Conservation (phyloP, 1,284 basidiomycete species). For the Schizophyllum commune region DNA sequence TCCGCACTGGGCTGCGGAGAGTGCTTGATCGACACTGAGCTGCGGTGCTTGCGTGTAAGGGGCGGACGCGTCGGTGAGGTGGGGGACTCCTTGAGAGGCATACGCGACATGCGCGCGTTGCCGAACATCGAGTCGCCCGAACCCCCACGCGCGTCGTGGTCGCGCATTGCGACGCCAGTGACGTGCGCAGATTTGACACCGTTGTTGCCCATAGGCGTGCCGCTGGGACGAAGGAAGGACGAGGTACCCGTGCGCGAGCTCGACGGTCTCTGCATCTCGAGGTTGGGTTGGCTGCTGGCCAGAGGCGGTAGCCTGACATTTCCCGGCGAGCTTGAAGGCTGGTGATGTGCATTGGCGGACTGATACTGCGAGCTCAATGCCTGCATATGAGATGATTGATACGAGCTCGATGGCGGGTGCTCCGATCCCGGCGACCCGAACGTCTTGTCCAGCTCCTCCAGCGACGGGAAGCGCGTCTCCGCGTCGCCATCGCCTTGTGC, state of each 20-base stretch:
- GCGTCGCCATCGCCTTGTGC: constrained; percentile 36
- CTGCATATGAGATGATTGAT: constrained; percentile 14
- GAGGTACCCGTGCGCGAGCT: constrained; percentile 3
- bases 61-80: constrained; percentile 24
- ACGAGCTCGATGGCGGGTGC: constrained; percentile 7
- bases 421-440: constrained; percentile 27
- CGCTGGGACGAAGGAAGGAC: constrained; percentile 14
- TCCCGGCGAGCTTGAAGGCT: constrained; percentile 5
- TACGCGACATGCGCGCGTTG: not conserved
- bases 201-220: constrained; percentile 11
- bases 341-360: constrained; percentile 3
- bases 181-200: constrained; percentile 43
- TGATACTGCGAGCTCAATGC: constrained; percentile 2
- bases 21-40: constrained; percentile 29
- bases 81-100: constrained; percentile 10
- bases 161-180: constrained; percentile 48
- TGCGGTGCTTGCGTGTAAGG: constrained; percentile 34
- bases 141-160: constrained; percentile 19
- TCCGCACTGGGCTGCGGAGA: constrained; percentile 2
- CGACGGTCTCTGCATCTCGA: not conserved
- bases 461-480: constrained; percentile 67
- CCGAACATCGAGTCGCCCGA: constrained; percentile 4
- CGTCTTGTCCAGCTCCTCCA: constrained; percentile 70
- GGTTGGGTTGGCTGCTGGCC: not conserved
- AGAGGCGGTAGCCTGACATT: not conserved